Evolutionary conservation across 257 asterid species (phyloP), one percentile per base, ranked within the genome.

Genomic region (Gynochthodes officinalis): DNA sequence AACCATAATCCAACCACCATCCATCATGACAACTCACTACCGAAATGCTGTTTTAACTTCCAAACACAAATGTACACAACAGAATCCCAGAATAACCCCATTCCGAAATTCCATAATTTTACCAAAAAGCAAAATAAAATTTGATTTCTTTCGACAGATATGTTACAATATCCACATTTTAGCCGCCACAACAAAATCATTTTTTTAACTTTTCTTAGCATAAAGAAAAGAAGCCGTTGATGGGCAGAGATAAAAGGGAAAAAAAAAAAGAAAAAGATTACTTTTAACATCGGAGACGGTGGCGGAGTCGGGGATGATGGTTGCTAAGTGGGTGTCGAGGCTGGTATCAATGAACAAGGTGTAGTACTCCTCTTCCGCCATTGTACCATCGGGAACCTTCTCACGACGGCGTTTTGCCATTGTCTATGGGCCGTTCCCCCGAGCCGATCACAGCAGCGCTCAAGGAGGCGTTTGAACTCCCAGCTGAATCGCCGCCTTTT

Each of bases 341-440:
- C 78, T 88, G 78, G 97, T 93, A 50, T 86, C 92, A 11, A 93
- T 69, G 86, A 82, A 89, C 58, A 84, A 82, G 0, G 86, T 62
- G 40, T 55, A 60, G 81, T 66, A 53, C 30, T n/a, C 68, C 23
- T n/a, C 58, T 70, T 70, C 58, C 15, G 77, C 70, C 0, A 8
- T 30, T 28, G 75, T 37, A 12, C 65, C 82, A 59, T 64, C 78
- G 62, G 82, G 57, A 53, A 54, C 89, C 14, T 49, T 2, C 48
- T 32, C 76, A 11, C 92, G 90, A 7, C 82, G 84, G 18, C 90
- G 86, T 74, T 82, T 86, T 70, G 57, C 75, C 98, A 87, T 89
- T 58, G 80, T 59, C 48, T 44, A 68, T 25, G 48, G 65, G 77
- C 32, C 53, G 46, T 0, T 46, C 27, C 10, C 19, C 59, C 19